Evolutionary conservation across 1,139 yeast genomes (phyloP).

Genomic region (Candida neerlandica): DNA sequence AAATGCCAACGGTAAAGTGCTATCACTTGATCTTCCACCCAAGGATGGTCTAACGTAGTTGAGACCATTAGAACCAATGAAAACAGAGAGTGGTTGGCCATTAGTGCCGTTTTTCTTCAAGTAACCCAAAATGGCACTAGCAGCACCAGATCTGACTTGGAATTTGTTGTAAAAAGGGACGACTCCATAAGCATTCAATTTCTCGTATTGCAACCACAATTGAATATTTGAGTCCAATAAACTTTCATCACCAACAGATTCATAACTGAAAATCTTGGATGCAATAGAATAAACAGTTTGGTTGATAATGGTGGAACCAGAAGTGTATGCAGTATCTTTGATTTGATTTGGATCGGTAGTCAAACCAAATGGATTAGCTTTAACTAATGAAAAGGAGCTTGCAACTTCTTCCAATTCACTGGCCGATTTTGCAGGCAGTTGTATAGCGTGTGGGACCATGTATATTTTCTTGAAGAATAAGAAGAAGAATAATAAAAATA

Average conservation of each 20-base stretch:
- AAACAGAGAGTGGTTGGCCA: conserved; percentile 49
- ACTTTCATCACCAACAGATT: conserved; percentile 62
- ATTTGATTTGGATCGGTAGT: conserved; percentile 58
- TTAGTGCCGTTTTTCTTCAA: conserved; percentile 43
- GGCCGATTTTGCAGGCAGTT: neutral
- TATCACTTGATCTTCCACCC: conserved; percentile 32
- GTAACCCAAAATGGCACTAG: conserved; percentile 77
- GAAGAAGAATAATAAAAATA: neutral
- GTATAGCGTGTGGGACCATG: conserved; percentile 12
- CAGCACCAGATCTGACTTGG: conserved; percentile 85
- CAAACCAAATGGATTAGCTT: conserved; percentile 56
- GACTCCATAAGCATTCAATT: conserved; percentile 55
- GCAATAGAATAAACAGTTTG: conserved; percentile 68
- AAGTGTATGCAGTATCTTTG: conserved; percentile 53
- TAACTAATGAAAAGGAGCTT: conserved; percentile 13
- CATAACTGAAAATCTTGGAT: conserved; percentile 70
- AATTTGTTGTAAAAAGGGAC: conserved; percentile 62
- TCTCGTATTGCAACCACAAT: conserved; percentile 59
- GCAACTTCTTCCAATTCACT: conserved; percentile 7
- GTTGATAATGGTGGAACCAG: conserved; percentile 66
- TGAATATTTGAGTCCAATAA: conserved; percentile 62
- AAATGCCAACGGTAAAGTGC: conserved; percentile 63
- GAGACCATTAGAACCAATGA: conserved; percentile 71
- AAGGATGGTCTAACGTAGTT: conserved; percentile 62
- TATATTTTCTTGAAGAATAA: neutral